phyloP scores from a whole-genome alignment of 2,329 filamentous ascomycete genomes.

The Microthyrium microscopicum region DNA sequence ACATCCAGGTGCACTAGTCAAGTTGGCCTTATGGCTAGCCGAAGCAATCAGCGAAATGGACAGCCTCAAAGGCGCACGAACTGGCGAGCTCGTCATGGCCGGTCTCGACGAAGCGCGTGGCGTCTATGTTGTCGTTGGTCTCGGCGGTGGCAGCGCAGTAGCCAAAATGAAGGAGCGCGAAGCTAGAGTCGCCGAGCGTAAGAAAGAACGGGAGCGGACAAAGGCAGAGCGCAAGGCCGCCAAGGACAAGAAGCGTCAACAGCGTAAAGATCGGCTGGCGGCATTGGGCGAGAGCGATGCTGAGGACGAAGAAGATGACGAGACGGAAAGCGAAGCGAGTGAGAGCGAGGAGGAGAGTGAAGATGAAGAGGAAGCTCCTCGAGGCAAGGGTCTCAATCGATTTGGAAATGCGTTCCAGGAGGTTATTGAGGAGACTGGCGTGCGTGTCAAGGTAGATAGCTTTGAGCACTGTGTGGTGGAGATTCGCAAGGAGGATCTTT shows the following conservation, averaged over 20 bases:
- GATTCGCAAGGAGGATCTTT: conserved; percentile 89
- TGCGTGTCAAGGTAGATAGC: conserved; percentile 79
- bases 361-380: conserved; percentile 35
- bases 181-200: conserved; percentile 48
- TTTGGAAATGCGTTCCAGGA: conserved; percentile 95
- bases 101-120: conserved; percentile 74
- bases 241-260: conserved; percentile 37
- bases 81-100: conserved; percentile 74
- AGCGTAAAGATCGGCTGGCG: conserved; percentile 28
- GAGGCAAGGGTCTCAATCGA: conserved; percentile 63
- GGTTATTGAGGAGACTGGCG: conserved; percentile 79
- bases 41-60: conserved; percentile 87
- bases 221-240: conserved; percentile 41
- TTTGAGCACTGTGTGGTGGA: conserved; percentile 97
- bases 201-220: conserved; percentile 34
- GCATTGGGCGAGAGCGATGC: conserved; percentile 42
- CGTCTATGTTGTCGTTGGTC: conserved; percentile 84
- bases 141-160: conserved; percentile 69
- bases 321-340: conserved; percentile 32
- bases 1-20: conserved; percentile 81
- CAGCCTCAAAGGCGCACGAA: conserved; percentile 33
- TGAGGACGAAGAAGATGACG: conserved; percentile 28
- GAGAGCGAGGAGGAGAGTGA: conserved; percentile 34
- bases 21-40: conserved; percentile 84
- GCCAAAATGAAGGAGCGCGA: conserved; percentile 45